Base-by-base conservation (phyloP, 1,284 basidiomycete genomes). In the Termitomyces sp. region DNA sequence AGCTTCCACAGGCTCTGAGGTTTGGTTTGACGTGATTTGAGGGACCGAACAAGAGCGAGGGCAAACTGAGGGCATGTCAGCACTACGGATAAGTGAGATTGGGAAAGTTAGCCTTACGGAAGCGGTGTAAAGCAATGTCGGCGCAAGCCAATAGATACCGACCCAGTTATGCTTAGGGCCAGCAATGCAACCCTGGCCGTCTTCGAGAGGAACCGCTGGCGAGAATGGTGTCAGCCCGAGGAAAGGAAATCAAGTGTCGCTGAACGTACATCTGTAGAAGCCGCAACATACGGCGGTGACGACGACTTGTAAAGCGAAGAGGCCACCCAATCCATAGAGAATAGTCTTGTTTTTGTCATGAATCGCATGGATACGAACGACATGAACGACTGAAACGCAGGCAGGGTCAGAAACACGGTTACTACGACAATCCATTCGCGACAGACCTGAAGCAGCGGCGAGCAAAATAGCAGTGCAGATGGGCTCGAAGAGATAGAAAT, bases 401-500 rank as follows among this genome's bases (percentile, higher is more conserved):
- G 56, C 21, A 39, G 17, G 42, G 30, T 53, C 19, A 55, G 50
- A 47, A 42, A 54, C 48, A 57, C 31, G 50, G 45, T 19, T n/a
- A 52, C 47, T 36, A 33, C 31, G 15, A n/a, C 21, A 54, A 47
- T 38, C 30, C 9, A 5, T 33, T 15, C 17, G 17, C 50, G 51
- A 62, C 72, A 28, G 53, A 82, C 80, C 71, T n/a, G 89, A 90
- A 49, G 83, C 79, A 17, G 80, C 78, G 30, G 84, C 86, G 50
- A 91, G 76, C 36, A 91, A 78, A 62, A 90, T 73, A 2, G 88
- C 88, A 15, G 89, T 91, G 65, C 82, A 83, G 63, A 92, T 90
- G 59, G 89, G 89, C 63, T 92, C 89, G 62, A 91, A 91, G 13
- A 90, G 80, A 71, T 78, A 91, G 71, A 90, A 89, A n/a, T 77